phyloP scores from a whole-genome alignment of 1,284 basidiomycete genomes.

The Lignosus rhinocerotis region DNA sequence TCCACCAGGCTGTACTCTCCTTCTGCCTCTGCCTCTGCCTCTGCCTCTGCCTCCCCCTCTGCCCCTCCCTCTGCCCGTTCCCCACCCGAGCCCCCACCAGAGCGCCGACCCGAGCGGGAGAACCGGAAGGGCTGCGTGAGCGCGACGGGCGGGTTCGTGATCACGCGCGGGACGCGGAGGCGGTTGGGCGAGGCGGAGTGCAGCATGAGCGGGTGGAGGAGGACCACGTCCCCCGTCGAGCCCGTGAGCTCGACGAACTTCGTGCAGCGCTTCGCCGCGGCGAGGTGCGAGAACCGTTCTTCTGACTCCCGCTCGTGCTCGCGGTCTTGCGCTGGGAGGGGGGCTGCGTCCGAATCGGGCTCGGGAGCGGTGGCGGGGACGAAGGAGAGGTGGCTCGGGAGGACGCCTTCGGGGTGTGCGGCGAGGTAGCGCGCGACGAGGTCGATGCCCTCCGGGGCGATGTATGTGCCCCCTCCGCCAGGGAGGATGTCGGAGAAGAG shows the following conservation, averaged over 20 bases:
- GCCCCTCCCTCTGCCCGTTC: too few species aligned
- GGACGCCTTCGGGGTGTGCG: constrained; percentile 55
- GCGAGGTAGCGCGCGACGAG: constrained; percentile 54
- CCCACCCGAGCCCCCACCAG: too few species aligned
- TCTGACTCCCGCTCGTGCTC: constrained; percentile 41
- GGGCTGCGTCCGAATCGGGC: constrained; percentile 44
- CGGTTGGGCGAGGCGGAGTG: constrained; percentile 65
- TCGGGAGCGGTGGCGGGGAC: constrained; percentile 44
- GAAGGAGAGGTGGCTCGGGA: constrained; percentile 46
- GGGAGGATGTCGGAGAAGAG: constrained; percentile 55
- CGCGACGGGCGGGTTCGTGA: constrained; percentile 61
- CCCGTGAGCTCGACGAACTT: constrained; percentile 59
- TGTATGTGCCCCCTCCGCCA: constrained; percentile 56
- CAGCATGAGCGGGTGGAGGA: constrained; percentile 65
- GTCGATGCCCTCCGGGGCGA: constrained; percentile 54
- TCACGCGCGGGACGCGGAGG: constrained; percentile 51
- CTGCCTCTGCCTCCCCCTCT: too few species aligned
- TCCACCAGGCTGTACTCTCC: constrained; percentile 51
- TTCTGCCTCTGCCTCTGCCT: too few species aligned
- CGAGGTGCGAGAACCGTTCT: constrained; percentile 44
- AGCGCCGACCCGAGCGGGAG: constrained; percentile 34
- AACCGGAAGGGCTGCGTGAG: constrained; percentile 57
- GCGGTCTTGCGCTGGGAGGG: constrained; percentile 19
- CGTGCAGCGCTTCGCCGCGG: constrained; percentile 42
- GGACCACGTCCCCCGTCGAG: constrained; percentile 57